phyloP scores from a whole-genome alignment of 352 stramenopile species.

The Pythium grandisporangium region DNA sequence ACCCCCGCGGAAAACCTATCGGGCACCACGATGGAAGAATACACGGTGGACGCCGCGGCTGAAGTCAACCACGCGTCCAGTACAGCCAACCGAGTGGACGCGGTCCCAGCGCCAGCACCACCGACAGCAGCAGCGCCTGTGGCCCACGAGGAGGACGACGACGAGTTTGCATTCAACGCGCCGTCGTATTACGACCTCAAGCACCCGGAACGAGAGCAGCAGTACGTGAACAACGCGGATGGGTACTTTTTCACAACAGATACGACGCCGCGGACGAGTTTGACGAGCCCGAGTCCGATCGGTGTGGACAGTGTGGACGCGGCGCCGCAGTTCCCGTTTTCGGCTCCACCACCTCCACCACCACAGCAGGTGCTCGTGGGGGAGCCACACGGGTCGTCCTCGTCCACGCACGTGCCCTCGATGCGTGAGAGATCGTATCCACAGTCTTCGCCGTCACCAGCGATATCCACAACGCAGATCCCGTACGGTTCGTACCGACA shows the following conservation, averaged over 20 bases:
- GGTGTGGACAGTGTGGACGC: too few species aligned
- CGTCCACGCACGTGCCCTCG: constrained; percentile 1
- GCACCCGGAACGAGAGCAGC: constrained; percentile 53
- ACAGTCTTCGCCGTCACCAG: too few species aligned
- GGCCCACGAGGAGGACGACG: too few species aligned
- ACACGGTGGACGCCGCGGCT: constrained; percentile 13
- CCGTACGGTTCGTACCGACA: constrained; percentile 12
- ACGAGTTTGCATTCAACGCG: constrained; percentile 70
- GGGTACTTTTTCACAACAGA: constrained; percentile 51
- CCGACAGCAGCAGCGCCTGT: too few species aligned
- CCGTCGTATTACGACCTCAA: constrained; percentile 79
- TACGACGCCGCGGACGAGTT: background rate
- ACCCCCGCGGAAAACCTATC: too few species aligned
- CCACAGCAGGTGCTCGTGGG: background rate
- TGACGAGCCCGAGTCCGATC: too few species aligned
- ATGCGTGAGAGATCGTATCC: too few species aligned
- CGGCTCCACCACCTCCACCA: background rate
- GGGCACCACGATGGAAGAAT: constrained; percentile 24
- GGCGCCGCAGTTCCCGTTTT: constrained; percentile 5
- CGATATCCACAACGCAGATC: constrained; percentile 13
- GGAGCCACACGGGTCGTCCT: background rate
- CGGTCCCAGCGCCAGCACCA: too few species aligned
- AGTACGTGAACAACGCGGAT: constrained; percentile 82
- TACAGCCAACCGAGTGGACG: constrained; percentile 23
- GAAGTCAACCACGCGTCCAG: background rate